phyloP scores from a whole-genome alignment of 306 rosid genomes.

The Sechiopsis laciniata region DNA sequence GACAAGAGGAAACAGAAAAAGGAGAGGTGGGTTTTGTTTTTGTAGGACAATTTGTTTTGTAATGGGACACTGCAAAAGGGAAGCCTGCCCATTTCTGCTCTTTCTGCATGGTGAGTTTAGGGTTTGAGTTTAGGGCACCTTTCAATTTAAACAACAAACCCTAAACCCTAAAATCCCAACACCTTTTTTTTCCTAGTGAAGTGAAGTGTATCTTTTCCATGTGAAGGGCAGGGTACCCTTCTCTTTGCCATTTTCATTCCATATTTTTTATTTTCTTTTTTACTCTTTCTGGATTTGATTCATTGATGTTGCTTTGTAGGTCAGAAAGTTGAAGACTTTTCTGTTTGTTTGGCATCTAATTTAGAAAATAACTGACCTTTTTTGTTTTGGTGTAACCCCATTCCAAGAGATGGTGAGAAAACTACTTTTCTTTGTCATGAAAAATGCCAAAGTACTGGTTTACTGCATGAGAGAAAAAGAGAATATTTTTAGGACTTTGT shows the following conservation, averaged over 20 bases:
- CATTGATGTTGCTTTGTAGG: conserved; percentile 5
- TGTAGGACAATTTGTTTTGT: conserved; percentile 6
- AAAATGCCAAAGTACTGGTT: not conserved
- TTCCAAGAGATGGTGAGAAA: not conserved
- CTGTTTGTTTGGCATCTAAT: conserved; percentile 10
- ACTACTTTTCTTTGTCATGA: not conserved
- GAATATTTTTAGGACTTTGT: not conserved
- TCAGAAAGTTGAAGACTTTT: conserved; percentile 16
- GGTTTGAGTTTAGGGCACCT: not conserved
- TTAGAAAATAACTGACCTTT: not conserved
- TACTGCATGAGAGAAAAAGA: not conserved
- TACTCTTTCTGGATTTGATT: not conserved
- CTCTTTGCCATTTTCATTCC: not conserved
- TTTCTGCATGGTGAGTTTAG: not conserved
- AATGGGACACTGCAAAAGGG: conserved; percentile 26
- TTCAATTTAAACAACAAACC: not conserved
- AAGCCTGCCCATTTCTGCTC: not conserved
- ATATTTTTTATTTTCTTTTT: not conserved
- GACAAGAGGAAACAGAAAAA: conserved; percentile 11
- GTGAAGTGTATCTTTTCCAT: not conserved
- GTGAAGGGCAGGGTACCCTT: conserved; percentile 6
- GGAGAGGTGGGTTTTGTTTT: not conserved
- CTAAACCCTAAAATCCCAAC: not conserved
- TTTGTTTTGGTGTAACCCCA: not conserved
- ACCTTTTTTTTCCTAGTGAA: not conserved